Conservation (phyloP, 2,329 filamentous ascomycete genomes). For the Hypoxylon sp. region DNA sequence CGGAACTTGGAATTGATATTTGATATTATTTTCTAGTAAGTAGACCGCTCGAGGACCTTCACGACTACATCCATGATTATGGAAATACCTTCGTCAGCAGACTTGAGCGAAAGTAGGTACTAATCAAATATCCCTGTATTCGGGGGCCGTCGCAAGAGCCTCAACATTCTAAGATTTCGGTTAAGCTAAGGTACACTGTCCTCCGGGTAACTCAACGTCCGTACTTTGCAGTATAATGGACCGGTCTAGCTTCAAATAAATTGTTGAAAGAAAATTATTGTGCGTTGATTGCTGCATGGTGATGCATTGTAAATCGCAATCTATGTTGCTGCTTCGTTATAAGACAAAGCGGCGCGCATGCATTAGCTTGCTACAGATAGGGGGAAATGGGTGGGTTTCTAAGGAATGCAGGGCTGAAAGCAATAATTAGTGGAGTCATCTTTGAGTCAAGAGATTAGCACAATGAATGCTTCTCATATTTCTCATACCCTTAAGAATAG, state of each 20-base stretch:
- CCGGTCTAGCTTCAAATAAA: conserved; percentile 5
- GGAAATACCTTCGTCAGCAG: background rate
- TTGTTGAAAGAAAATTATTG: conserved; percentile 3
- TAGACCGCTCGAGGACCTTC: background rate
- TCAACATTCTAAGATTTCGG: conserved; percentile 1
- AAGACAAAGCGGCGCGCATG: conserved; percentile 27
- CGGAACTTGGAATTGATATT: background rate
- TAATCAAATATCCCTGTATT: background rate
- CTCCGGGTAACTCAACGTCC: conserved; percentile 6
- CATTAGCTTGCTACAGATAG: conserved; percentile 34
- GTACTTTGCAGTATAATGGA: background rate
- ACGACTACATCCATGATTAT: background rate
- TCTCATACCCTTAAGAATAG: conserved; percentile 2
- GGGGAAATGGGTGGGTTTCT: conserved; percentile 27
- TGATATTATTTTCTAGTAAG: background rate
- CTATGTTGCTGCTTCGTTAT: conserved; percentile 28
- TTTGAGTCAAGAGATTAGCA: conserved; percentile 19
- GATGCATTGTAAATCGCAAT: conserved; percentile 41
- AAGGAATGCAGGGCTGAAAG: conserved; percentile 22
- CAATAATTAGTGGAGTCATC: conserved; percentile 13
- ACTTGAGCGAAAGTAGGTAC: background rate
- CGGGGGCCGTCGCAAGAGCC: background rate
- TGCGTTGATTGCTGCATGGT: conserved; percentile 15
- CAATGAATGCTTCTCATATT: background rate
- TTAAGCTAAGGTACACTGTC: background rate